Evolutionary conservation across 164 flowering plant species (phyloP).

Genomic region (Macadamia tetraphylla): DNA sequence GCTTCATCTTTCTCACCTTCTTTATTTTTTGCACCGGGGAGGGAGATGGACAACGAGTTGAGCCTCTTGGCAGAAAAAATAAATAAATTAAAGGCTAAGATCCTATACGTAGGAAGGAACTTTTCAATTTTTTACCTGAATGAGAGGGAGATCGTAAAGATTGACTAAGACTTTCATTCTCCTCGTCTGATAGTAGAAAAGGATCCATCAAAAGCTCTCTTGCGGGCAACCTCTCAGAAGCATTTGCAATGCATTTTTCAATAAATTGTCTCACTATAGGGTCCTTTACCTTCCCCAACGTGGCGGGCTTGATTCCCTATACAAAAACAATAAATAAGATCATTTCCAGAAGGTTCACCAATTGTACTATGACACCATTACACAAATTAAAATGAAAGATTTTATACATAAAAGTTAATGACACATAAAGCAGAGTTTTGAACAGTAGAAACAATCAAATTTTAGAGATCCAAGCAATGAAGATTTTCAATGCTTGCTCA

Average conservation of each 20-base stretch:
- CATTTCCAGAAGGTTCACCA: no score
- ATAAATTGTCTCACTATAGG: conserved; percentile 61
- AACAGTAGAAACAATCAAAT: no score
- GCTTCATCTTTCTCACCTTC: conserved; percentile 13
- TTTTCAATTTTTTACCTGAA: conserved; percentile 32
- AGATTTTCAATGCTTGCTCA: no score
- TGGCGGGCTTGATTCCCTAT: conserved; percentile 90
- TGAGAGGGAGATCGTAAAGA: conserved; percentile 19
- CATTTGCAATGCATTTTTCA: conserved; percentile 84
- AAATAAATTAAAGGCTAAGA: background rate
- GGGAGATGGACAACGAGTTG: background rate
- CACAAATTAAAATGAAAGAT: no score
- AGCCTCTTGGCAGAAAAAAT: background rate
- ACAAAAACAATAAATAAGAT: conserved; percentile 6
- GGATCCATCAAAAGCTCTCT: conserved; percentile 76
- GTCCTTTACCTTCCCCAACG: conserved; percentile 79
- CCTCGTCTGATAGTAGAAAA: conserved; percentile 58
- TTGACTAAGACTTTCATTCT: conserved; percentile 34
- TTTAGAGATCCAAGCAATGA: no score
- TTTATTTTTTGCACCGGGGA: conserved; percentile 5
- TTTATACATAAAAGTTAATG: no score
- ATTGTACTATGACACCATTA: no score
- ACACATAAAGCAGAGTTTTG: no score
- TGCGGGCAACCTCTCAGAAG: conserved; percentile 68
- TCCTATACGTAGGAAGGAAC: background rate